Percentiles rank a stretch among this genome's conserved stretches.
Conservation (phyloP, 164 flowering plant species). For the Malania oleifera region DNA sequence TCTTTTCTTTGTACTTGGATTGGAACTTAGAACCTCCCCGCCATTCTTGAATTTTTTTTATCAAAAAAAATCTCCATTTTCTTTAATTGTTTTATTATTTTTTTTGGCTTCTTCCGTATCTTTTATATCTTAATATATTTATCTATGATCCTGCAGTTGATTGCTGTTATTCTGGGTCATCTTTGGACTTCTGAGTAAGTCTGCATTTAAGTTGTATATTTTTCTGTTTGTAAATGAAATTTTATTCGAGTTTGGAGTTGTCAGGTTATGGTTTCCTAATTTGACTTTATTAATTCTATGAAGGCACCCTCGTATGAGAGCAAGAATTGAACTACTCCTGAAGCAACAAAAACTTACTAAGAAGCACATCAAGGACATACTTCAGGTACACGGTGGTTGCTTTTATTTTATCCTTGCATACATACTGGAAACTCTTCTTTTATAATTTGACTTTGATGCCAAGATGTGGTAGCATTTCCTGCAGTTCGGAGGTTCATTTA, state of each 20-base stretch:
- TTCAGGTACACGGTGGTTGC: slow-evolving; percentile 89
- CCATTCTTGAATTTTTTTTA: too few relatives aligned
- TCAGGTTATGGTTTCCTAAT: not conserved
- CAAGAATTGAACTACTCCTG: slow-evolving; percentile 77
- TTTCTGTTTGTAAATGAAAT: not conserved
- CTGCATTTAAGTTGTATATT: not conserved
- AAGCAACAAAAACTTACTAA: slow-evolving; percentile 80
- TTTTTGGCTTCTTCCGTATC: too few relatives aligned
- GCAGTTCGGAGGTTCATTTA: too few relatives aligned
- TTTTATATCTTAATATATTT: not conserved
- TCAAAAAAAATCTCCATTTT: too few relatives aligned
- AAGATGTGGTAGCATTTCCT: too few relatives aligned
- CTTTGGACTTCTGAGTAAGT: slow-evolving; percentile 98
- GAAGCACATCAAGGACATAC: slow-evolving; percentile 65
- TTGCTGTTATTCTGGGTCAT: slow-evolving; percentile 88
- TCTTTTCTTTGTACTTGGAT: too few relatives aligned
- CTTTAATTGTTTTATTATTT: too few relatives aligned
- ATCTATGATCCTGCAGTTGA: slow-evolving; percentile 50
- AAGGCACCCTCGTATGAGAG: slow-evolving; percentile 76
- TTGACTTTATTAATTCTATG: not conserved
- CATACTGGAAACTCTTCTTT: too few relatives aligned
- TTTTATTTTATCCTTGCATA: too few relatives aligned
- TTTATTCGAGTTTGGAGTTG: too few relatives aligned
- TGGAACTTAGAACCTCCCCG: too few relatives aligned
- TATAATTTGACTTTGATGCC: too few relatives aligned